phyloP scores from a whole-genome alignment of 495 filamentous ascomycete genomes.

The Melanomma pulvis-pyrius region DNA sequence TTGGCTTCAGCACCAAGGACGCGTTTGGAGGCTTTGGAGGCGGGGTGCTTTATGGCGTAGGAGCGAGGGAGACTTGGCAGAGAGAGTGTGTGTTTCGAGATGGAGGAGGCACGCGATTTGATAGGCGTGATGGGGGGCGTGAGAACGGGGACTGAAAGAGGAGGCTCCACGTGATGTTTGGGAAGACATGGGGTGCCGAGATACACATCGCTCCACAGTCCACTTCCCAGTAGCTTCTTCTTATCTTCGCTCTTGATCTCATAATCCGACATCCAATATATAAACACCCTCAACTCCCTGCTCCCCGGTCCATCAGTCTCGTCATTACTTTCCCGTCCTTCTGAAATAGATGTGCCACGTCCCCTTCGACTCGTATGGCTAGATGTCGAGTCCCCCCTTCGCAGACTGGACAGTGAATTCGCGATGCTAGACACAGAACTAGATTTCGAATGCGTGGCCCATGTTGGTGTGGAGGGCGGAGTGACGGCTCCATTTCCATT shows the following conservation, averaged over 20 bases:
- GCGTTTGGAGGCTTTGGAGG: constrained; percentile 52
- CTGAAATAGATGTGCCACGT: not conserved
- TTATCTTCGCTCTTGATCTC: constrained; percentile 30
- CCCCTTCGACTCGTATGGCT: not conserved
- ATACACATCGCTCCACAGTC: constrained; percentile 66
- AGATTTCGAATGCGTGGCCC: constrained; percentile 11
- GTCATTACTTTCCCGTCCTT: not conserved
- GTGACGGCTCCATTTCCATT: constrained; percentile 22
- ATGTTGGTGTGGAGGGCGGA: constrained; percentile 20
- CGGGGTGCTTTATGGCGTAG: constrained; percentile 60
- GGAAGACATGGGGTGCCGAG: constrained; percentile 43
- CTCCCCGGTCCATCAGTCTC: constrained; percentile 6
- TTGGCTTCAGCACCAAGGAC: constrained; percentile 58
- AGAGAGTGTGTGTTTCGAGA: constrained; percentile 5
- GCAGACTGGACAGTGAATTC: constrained; percentile 7
- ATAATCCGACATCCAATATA: constrained; percentile 35
- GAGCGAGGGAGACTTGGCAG: constrained; percentile 32
- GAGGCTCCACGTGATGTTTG: not conserved
- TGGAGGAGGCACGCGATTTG: constrained; percentile 20
- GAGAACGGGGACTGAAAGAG: not conserved
- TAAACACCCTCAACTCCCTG: constrained; percentile 18
- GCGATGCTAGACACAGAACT: constrained; percentile 11
- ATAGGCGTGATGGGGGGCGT: constrained; percentile 57
- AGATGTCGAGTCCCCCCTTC: constrained; percentile 7
- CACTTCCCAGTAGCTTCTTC: constrained; percentile 51